Percentiles rank a stretch among this genome's conserved stretches.
These are phyloP conservation scores for Phylloporus arenicola DNA, from an alignment of 768 basidiomycete species.

Conservation along the genomic window DNA sequence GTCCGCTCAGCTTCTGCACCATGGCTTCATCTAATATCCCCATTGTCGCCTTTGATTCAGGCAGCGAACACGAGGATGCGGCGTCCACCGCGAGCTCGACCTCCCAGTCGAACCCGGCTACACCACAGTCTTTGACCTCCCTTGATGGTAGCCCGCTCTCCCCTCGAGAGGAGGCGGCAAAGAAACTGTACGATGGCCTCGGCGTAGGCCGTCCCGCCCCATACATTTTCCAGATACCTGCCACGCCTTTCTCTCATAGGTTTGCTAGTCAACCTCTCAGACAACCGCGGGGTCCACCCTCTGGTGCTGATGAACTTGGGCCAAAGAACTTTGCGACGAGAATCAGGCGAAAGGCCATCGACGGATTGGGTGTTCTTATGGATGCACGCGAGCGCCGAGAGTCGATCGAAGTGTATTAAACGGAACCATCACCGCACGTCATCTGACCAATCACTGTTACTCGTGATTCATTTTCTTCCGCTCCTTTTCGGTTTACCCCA, in stretches of 20 bases:
- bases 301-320: slow-evolving; percentile 78
- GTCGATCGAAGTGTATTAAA: slow-evolving; percentile 64
- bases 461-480: slow-evolving; percentile 12
- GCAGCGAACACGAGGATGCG: slow-evolving; percentile 50
- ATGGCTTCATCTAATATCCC: slow-evolving; percentile 42
- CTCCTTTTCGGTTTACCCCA: slow-evolving; percentile 14
- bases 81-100: slow-evolving; percentile 56
- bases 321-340: slow-evolving; percentile 87
- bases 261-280: slow-evolving; percentile 68
- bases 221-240: slow-evolving; percentile 14
- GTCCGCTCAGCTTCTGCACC: slow-evolving; percentile 58
- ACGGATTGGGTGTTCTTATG: slow-evolving; percentile 73
- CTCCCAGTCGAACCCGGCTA: slow-evolving; percentile 68
- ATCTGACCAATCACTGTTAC: slow-evolving; percentile 7
- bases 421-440: slow-evolving; percentile 2
- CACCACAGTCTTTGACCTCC: slow-evolving; percentile 67
- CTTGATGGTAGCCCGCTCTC: slow-evolving; percentile 52
- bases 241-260: slow-evolving; percentile 40
- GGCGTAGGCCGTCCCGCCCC: slow-evolving; percentile 73
- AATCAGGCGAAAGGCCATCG: slow-evolving; percentile 79
- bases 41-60: slow-evolving; percentile 53
- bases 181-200: slow-evolving; percentile 84
- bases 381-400: slow-evolving; percentile 78
- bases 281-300: slow-evolving; percentile 86
- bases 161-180: slow-evolving; percentile 80